Evolutionary conservation across 257 asterid species (phyloP), one percentile per base, ranked within the genome.

Genomic region (Dorcoceras hygrometricum): DNA sequence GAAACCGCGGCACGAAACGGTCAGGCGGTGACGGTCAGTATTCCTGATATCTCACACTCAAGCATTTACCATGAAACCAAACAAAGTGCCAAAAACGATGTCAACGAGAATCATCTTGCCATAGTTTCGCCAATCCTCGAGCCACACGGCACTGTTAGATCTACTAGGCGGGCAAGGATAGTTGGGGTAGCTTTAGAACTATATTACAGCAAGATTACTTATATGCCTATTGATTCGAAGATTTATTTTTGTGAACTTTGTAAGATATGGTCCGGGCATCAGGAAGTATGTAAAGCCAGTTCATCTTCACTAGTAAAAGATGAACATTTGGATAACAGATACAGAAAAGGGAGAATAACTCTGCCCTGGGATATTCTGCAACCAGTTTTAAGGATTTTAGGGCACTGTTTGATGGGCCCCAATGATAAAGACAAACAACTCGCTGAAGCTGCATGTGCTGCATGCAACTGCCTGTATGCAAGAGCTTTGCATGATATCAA

Each of bases 1-100:
- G 97, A 89, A 65, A 92, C 93, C 10, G 62, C 82, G 23, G 16
- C 79, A 12, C 82, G 96, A 2, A 75, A 80, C 34, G 91, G 96
- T 36, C 88, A 86, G 11, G 77, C 91, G 6, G 23, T 76, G 27
- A 81, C 97, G 2, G 93, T 86, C 1, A 78, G 71, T 64, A 79
- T 92, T 63, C 97, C 95, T 0, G 96, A 89, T 67, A 79, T 92
- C 23, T 70, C 84, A 18, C 93, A 86, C 57, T 69, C 89, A 0
- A 87, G 97, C 79, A 76, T 89, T 36, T 92, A 92, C 77, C 97
- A 92, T 71, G 96, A 92, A 70, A 75, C 88, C 0, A 86, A 79
- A 6, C 84, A 80, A 66, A 61, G 64, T 0, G 1, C 81, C 0
- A 82, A 76, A 36, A 82, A 76, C 70, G 27, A 66, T n/a, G 57